phyloP scores from a whole-genome alignment of 495 filamentous ascomycete species.

The Chaetomium fimeti region DNA sequence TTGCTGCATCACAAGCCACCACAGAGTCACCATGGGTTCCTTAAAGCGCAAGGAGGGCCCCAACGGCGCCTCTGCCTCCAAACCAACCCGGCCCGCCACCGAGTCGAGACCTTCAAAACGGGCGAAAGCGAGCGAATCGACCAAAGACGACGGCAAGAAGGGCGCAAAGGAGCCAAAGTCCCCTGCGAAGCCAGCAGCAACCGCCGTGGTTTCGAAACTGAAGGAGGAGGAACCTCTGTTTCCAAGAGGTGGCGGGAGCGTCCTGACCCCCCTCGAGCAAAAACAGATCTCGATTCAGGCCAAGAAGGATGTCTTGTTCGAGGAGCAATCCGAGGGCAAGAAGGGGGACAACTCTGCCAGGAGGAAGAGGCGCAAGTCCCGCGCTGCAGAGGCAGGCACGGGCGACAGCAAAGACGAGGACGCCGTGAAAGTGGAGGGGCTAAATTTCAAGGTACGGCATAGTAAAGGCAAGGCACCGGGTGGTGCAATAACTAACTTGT shows the following conservation, averaged over 20 bases:
- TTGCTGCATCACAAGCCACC: slow-evolving; percentile 21
- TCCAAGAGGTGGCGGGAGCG: slow-evolving; percentile 86
- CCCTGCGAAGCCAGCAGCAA: slow-evolving; percentile 30
- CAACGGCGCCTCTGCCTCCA: slow-evolving; percentile 40
- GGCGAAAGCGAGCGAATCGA: slow-evolving; percentile 42
- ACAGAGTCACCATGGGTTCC: slow-evolving; percentile 40
- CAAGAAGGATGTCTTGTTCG: slow-evolving; percentile 87
- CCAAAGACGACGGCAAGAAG: slow-evolving; percentile 31
- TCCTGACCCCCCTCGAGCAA: slow-evolving; percentile 88
- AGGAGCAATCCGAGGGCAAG: slow-evolving; percentile 61
- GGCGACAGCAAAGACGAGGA: slow-evolving; percentile 51
- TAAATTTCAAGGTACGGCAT: slow-evolving; percentile 78
- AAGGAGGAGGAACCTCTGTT: slow-evolving; percentile 84
- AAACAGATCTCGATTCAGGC: slow-evolving; percentile 96
- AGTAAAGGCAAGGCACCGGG: neutral
- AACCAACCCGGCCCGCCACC: slow-evolving; percentile 35
- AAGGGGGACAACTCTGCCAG: slow-evolving; percentile 42
- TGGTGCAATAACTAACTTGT: slow-evolving; percentile 39
- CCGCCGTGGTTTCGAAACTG: slow-evolving; percentile 34
- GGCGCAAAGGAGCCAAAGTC: slow-evolving; percentile 27
- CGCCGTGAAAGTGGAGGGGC: slow-evolving; percentile 71
- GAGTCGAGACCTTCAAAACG: slow-evolving; percentile 46
- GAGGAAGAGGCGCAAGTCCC: slow-evolving; percentile 56
- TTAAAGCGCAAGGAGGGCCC: slow-evolving; percentile 52
- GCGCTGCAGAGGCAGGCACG: slow-evolving; percentile 48